A percentile compares a stretch with the other conserved stretches of the same genome.
Evolutionary conservation across 1,284 basidiomycete genomes (phyloP).

Genomic region (Inonotus obliquus): DNA sequence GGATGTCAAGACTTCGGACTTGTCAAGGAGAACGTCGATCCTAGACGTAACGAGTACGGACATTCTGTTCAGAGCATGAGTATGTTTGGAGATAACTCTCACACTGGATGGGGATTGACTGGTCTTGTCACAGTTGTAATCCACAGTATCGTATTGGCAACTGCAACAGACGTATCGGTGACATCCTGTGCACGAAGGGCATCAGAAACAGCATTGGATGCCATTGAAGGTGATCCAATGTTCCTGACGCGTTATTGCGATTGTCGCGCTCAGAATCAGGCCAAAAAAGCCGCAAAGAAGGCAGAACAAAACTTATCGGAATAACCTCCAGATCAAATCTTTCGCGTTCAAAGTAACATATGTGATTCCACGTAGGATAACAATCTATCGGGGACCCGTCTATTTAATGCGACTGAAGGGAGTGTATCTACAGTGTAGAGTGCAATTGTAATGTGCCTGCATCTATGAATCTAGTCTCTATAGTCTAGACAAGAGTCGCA

Average conservation of each 20-base stretch:
- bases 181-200: conserved; percentile 53
- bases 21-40: conserved; percentile 32
- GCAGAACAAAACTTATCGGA: conserved; percentile 30
- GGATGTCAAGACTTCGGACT: conserved; percentile 62
- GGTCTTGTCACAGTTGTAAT: conserved; percentile 46
- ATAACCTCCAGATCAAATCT: neutral
- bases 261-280: conserved; percentile 39
- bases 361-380: no score
- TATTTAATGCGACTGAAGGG: neutral
- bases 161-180: conserved; percentile 44
- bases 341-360: neutral
- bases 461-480: conserved; percentile 14
- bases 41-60: conserved; percentile 31
- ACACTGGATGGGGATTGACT: neutral
- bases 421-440: neutral
- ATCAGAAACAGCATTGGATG: conserved; percentile 57
- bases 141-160: conserved; percentile 60
- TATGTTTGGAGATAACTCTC: conserved; percentile 27
- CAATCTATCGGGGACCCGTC: neutral
- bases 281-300: conserved; percentile 30
- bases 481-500: neutral
- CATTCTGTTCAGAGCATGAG: conserved; percentile 43
- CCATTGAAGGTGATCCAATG: conserved; percentile 54
- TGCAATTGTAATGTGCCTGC: neutral
- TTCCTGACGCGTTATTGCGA: conserved; percentile 61